phyloP scores from a whole-genome alignment of 2,329 filamentous ascomycete genomes.

The Tolypocladium endophyticum region DNA sequence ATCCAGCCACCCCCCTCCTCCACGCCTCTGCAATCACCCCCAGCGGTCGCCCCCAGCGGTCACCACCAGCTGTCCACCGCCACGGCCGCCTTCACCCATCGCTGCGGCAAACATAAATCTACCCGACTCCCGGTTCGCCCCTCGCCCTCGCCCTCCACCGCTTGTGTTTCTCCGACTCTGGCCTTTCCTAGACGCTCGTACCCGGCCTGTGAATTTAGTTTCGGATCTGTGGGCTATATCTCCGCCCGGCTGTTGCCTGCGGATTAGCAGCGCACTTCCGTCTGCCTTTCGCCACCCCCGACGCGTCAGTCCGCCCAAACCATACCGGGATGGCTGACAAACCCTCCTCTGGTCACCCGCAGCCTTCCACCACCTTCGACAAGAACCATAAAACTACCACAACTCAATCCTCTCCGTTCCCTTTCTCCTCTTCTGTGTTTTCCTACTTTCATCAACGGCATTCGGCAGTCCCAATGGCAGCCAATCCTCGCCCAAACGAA shows the following conservation, averaged over 20 bases:
- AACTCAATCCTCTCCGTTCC: conserved; percentile 6
- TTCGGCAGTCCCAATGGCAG: conserved; percentile 14
- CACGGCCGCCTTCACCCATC: not conserved
- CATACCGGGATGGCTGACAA: conserved; percentile 22
- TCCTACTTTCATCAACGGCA: conserved; percentile 5
- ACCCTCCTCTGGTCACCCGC: conserved; percentile 15
- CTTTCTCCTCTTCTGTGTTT: conserved; percentile 4
- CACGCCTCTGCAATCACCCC: not conserved
- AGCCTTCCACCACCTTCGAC: conserved; percentile 21
- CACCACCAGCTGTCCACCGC: not conserved
- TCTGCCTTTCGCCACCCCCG: not conserved
- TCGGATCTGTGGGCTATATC: not conserved
- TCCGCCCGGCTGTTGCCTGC: not conserved
- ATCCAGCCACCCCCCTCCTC: not conserved
- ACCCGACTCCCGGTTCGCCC: not conserved
- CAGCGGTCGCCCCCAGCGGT: not conserved
- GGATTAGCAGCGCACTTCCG: not conserved
- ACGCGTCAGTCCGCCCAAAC: conserved; percentile 1
- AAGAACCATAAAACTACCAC: conserved; percentile 7
- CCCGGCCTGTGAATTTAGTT: not conserved
- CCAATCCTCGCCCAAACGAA: conserved; percentile 11
- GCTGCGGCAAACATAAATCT: not conserved
- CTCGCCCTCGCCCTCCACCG: not conserved
- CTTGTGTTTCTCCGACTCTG: not conserved
- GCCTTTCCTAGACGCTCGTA: not conserved